Evolutionary conservation across 2,329 filamentous ascomycete genomes (phyloP).

Genomic region (Aureobasidium melanogenum): DNA sequence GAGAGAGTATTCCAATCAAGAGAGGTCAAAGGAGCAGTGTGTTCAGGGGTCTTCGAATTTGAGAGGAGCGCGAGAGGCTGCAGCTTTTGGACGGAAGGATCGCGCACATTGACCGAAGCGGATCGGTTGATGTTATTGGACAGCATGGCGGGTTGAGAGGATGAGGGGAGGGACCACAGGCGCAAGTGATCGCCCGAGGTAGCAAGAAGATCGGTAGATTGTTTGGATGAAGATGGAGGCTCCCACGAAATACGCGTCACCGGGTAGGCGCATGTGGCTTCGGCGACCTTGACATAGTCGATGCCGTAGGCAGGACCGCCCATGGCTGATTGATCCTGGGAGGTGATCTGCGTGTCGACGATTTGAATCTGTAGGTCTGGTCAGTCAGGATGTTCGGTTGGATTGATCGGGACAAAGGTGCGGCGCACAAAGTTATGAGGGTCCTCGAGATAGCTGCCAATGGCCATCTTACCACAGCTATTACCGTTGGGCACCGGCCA

Average conservation of each 20-base stretch:
- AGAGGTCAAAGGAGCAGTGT: constrained; percentile 91
- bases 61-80: constrained; percentile 88
- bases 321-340: constrained; percentile 58
- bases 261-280: constrained; percentile 95
- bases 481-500: constrained; percentile 66
- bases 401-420: background rate
- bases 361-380: constrained; percentile 72
- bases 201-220: constrained; percentile 86
- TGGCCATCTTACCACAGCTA: constrained; percentile 81
- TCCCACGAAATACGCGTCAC: constrained; percentile 95
- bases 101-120: constrained; percentile 51
- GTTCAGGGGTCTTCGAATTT: constrained; percentile 96
- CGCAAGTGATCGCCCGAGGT: constrained; percentile 92
- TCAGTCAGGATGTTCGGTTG: background rate
- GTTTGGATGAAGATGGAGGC: constrained; percentile 87
- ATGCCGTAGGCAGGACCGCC: constrained; percentile 66
- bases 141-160: constrained; percentile 39
- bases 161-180: constrained; percentile 75
- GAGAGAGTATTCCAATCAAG: constrained; percentile 98
- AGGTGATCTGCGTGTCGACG: constrained; percentile 72
- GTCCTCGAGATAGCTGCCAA: constrained; percentile 95
- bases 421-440: constrained; percentile 85
- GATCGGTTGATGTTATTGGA: constrained; percentile 62
- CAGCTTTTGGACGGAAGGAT: constrained; percentile 63
- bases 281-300: constrained; percentile 87